Conservation (phyloP, 2,329 filamentous ascomycete genomes). For the Chlorencoelia australis region DNA sequence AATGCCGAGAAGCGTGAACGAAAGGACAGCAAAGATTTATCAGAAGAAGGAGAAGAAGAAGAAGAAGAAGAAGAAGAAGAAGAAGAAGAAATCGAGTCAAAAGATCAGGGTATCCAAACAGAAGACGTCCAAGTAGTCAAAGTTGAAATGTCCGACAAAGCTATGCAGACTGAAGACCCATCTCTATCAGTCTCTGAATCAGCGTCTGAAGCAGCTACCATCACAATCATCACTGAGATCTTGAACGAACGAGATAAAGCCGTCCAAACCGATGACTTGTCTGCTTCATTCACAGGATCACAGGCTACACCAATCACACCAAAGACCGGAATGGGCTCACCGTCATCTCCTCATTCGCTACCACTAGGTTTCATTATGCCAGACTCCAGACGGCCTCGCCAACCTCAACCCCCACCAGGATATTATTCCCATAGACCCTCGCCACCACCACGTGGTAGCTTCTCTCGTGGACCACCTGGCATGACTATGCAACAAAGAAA, state of each 20-base stretch:
- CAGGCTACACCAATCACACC: conserved; percentile 19
- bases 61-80: conserved; percentile 33
- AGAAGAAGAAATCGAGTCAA: conserved; percentile 28
- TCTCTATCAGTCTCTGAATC: neutral
- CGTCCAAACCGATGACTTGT: conserved; percentile 17
- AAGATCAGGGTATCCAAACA: conserved; percentile 20
- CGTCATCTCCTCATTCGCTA: conserved; percentile 6
- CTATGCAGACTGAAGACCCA: conserved; percentile 19
- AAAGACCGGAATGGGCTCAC: conserved; percentile 7
- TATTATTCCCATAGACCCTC: neutral
- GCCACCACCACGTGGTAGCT: conserved; percentile 1
- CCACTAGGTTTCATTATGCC: neutral
- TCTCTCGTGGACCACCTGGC: conserved; percentile 18
- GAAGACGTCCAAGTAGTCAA: conserved; percentile 12
- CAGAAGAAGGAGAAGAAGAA: conserved; percentile 30
- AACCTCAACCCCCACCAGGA: conserved; percentile 11
- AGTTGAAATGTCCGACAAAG: conserved; percentile 15
- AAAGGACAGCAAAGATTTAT: conserved; percentile 32
- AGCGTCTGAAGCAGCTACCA: neutral
- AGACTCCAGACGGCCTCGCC: conserved; percentile 1
- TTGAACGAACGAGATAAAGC: conserved; percentile 18
- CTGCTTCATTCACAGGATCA: conserved; percentile 9
- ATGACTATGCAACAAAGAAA: conserved; percentile 27
- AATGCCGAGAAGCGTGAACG: conserved; percentile 30
- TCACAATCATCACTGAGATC: neutral